Conservation (phyloP, 768 basidiomycete species). For the Trametes meyenii region DNA sequence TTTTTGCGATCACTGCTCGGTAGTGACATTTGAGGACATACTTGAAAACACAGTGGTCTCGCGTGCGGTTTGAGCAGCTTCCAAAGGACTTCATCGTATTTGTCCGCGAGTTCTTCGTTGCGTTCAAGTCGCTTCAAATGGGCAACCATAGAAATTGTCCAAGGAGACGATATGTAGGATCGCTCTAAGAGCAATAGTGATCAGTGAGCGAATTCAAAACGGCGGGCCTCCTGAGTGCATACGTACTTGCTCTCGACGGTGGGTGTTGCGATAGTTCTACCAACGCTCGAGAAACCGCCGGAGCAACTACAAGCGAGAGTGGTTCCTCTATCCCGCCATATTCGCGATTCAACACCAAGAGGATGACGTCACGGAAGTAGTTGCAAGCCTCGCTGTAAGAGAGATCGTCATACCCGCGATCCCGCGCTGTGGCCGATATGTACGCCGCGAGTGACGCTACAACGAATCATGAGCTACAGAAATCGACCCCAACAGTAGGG, state of each 20-base stretch:
- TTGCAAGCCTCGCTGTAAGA: conserved; percentile 55
- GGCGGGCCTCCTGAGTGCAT: conserved; percentile 3
- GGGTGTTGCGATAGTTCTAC: conserved; percentile 36
- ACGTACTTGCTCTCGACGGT: conserved; percentile 13
- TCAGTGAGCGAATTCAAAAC: too few relatives aligned
- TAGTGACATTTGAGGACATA: background rate
- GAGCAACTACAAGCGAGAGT: conserved; percentile 51
- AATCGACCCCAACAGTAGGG: background rate
- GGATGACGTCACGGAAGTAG: conserved; percentile 50
- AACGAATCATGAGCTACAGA: background rate
- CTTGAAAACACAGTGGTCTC: background rate
- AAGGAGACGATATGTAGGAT: conserved; percentile 44
- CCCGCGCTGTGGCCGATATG: conserved; percentile 34
- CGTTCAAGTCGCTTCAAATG: conserved; percentile 34
- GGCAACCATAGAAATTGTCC: conserved; percentile 49
- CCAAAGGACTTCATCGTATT: conserved; percentile 29
- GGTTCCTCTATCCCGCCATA: conserved; percentile 51
- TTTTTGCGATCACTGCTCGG: too few relatives aligned
- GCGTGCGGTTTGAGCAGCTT: background rate
- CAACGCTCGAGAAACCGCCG: conserved; percentile 55
- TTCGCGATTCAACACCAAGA: conserved; percentile 50
- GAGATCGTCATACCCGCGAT: conserved; percentile 30
- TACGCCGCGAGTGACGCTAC: conserved; percentile 53
- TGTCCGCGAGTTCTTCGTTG: background rate
- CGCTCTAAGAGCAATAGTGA: conserved; percentile 12